phyloP scores from a whole-genome alignment of 1,284 basidiomycete genomes.

The Omphalotus olearius region DNA sequence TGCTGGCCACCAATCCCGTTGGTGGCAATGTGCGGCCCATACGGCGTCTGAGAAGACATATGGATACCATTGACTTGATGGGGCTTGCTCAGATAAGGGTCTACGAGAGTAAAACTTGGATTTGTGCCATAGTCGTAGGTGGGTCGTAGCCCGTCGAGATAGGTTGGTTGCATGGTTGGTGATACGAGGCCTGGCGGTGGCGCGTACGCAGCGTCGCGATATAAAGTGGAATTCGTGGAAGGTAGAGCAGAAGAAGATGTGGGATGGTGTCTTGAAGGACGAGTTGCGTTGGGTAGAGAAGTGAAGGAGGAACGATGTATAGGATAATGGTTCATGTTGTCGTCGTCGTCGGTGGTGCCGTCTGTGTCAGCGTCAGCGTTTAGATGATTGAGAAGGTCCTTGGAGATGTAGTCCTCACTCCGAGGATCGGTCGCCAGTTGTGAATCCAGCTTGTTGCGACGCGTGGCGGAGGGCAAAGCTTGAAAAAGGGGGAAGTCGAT shows the following conservation, averaged over 20 bases:
- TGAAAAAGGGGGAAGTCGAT: no score
- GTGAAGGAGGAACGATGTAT: conserved; percentile 27
- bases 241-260: conserved; percentile 20
- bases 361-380: no score
- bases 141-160: conserved; percentile 28
- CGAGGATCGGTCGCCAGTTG: conserved; percentile 20
- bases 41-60: conserved; percentile 66
- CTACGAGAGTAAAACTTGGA: conserved; percentile 12
- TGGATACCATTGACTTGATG: conserved; percentile 2
- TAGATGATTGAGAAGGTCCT: conserved; percentile 24
- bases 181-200: conserved; percentile 32
- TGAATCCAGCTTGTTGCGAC: no score
- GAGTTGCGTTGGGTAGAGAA: conserved; percentile 33
- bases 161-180: conserved; percentile 29
- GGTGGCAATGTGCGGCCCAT: conserved; percentile 62
- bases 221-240: conserved; percentile 5
- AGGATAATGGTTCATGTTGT: conserved; percentile 37
- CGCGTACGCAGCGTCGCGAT: conserved; percentile 22
- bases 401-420: conserved; percentile 30
- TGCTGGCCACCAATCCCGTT: conserved; percentile 8
- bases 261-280: conserved; percentile 31
- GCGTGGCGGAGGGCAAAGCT: no score
- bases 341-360: no score
- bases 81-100: conserved; percentile 5
- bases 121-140: conserved; percentile 37